phyloP scores from a whole-genome alignment of 179 eudicot genomes.

The Silene vulgaris region DNA sequence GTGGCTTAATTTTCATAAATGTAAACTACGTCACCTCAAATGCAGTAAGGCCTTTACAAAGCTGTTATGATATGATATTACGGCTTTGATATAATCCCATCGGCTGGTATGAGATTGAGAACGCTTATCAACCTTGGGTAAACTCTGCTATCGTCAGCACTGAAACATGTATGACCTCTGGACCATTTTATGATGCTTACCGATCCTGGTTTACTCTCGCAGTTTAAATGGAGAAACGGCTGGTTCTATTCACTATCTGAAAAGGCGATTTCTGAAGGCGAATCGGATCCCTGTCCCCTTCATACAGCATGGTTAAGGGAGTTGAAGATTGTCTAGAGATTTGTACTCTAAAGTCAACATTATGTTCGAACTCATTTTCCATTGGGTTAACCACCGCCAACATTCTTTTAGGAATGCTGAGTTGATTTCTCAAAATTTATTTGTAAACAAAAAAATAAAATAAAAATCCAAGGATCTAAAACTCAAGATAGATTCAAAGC shows the following conservation, averaged over 20 bases:
- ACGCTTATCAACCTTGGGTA: not conserved
- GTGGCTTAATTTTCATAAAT: no score
- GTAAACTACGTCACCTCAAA: not conserved
- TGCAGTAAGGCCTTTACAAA: no score
- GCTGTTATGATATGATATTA: not conserved
- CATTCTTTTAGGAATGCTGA: no score
- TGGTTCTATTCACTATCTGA: conserved; percentile 94
- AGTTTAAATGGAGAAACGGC: conserved; percentile 99
- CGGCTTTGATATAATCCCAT: not conserved
- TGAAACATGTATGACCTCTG: not conserved
- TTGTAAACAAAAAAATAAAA: no score
- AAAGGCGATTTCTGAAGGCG: conserved; percentile 69
- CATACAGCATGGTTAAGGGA: conserved; percentile 94
- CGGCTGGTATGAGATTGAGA: not conserved
- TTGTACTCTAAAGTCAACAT: not conserved
- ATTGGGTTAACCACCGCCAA: no score
- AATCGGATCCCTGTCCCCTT: conserved; percentile 86
- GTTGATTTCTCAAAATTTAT: no score
- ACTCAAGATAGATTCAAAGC: no score
- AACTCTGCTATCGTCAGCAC: not conserved
- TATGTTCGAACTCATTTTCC: not conserved
- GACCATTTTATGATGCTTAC: not conserved
- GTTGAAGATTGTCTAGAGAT: conserved; percentile 53
- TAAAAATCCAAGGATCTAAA: no score
- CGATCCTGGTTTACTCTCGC: conserved; percentile 22